phyloP scores from a whole-genome alignment of 768 basidiomycete genomes.

The Mycena filopes region DNA sequence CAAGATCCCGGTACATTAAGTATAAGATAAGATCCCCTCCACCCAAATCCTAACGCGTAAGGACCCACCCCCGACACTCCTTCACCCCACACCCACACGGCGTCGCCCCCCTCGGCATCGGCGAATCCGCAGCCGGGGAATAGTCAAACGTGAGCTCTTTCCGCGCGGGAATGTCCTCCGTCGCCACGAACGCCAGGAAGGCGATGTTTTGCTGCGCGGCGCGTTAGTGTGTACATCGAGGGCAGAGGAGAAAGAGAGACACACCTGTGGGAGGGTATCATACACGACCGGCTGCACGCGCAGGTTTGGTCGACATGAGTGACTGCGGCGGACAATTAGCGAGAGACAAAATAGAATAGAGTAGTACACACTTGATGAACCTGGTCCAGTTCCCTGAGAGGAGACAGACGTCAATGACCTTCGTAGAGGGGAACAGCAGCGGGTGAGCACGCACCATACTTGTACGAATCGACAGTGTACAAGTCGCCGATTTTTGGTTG shows the following conservation, averaged over 20 bases:
- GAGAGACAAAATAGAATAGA: not conserved
- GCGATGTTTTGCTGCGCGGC: slow-evolving; percentile 28
- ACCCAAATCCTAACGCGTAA: no score
- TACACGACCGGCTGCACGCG: slow-evolving; percentile 68
- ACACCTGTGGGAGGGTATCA: slow-evolving; percentile 67
- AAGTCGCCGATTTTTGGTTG: slow-evolving; percentile 37
- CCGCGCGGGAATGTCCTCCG: slow-evolving; percentile 28
- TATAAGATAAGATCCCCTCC: no score
- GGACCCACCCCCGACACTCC: no score
- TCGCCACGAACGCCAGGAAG: slow-evolving; percentile 39
- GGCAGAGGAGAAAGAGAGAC: no score
- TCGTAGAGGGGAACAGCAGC: not conserved
- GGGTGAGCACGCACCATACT: slow-evolving; percentile 52
- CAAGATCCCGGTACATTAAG: no score
- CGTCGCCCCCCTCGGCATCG: no score
- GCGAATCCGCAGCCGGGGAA: no score
- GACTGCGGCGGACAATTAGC: slow-evolving; percentile 50
- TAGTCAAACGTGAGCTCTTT: slow-evolving; percentile 40
- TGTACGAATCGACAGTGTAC: slow-evolving; percentile 68
- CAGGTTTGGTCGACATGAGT: slow-evolving; percentile 74
- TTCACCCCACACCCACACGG: no score
- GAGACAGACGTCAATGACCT: slow-evolving; percentile 16
- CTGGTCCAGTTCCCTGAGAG: slow-evolving; percentile 78
- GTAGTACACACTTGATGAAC: slow-evolving; percentile 59
- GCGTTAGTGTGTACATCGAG: no score